phyloP scores from a whole-genome alignment of 2,329 filamentous ascomycete species.

The Ophiognomonia clavigignenti-juglandacearum region DNA sequence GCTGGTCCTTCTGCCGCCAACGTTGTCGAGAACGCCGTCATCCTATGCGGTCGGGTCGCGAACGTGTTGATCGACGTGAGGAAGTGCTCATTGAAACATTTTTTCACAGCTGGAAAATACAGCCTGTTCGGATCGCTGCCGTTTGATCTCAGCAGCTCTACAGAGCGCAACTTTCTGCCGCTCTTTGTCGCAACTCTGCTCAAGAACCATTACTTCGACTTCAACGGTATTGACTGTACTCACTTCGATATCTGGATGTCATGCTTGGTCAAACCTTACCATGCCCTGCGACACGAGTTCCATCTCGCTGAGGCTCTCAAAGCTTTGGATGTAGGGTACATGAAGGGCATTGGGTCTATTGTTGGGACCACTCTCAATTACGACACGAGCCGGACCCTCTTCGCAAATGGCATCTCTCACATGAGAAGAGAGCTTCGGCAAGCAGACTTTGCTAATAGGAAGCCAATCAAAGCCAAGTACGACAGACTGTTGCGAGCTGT shows the following conservation, averaged over 20 bases:
- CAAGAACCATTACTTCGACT: slow-evolving; percentile 40
- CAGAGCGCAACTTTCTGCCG: slow-evolving; percentile 40
- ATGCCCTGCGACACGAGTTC: slow-evolving; percentile 43
- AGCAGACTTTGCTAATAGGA: slow-evolving; percentile 30
- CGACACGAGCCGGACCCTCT: slow-evolving; percentile 41
- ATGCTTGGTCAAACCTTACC: slow-evolving; percentile 45
- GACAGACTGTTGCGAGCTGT: slow-evolving; percentile 37
- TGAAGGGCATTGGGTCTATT: slow-evolving; percentile 34
- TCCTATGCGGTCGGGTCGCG: slow-evolving; percentile 41
- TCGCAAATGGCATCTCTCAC: slow-evolving; percentile 41
- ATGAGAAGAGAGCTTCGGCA: slow-evolving; percentile 46
- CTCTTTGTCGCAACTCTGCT: slow-evolving; percentile 49
- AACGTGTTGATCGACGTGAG: slow-evolving; percentile 40
- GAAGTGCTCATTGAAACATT: slow-evolving; percentile 34
- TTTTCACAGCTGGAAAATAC: slow-evolving; percentile 44
- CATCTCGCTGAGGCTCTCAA: slow-evolving; percentile 43
- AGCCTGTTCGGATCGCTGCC: slow-evolving; percentile 42
- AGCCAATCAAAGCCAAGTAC: slow-evolving; percentile 34
- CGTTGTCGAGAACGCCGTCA: slow-evolving; percentile 34
- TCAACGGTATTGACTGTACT: slow-evolving; percentile 40
- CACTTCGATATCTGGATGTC: slow-evolving; percentile 49
- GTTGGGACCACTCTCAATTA: slow-evolving; percentile 40
- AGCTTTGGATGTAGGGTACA: slow-evolving; percentile 35
- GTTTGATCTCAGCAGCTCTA: slow-evolving; percentile 31
- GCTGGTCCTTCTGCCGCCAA: background rate